Conservation (phyloP, 495 filamentous ascomycete species). For the Cudoniella acicularis region DNA sequence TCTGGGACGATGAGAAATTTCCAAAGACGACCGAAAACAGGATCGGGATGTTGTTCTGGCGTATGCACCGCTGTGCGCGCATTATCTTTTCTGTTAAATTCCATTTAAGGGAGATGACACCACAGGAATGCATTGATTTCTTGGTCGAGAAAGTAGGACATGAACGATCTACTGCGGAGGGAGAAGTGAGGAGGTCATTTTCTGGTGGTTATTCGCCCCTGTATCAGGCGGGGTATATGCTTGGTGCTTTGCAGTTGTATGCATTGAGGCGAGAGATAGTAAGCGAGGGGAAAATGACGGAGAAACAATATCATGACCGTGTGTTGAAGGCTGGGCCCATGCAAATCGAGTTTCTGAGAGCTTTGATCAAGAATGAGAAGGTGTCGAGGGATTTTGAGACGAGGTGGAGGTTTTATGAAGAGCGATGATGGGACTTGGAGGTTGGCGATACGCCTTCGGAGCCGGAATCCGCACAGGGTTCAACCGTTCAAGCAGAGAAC, state of each 20-base stretch:
- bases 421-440: background rate
- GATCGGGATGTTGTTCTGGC: slow-evolving; percentile 48
- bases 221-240: slow-evolving; percentile 52
- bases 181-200: slow-evolving; percentile 46
- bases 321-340: slow-evolving; percentile 42
- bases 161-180: slow-evolving; percentile 52
- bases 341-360: slow-evolving; percentile 50
- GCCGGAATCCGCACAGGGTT: no score
- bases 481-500: no score
- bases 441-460: no score
- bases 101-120: slow-evolving; percentile 42
- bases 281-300: slow-evolving; percentile 26
- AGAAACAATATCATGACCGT: slow-evolving; percentile 47
- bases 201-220: slow-evolving; percentile 44
- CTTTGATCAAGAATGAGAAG: slow-evolving; percentile 35
- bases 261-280: slow-evolving; percentile 37
- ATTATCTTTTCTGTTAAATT: slow-evolving; percentile 50
- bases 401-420: slow-evolving; percentile 13
- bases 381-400: slow-evolving; percentile 4
- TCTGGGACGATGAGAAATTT: slow-evolving; percentile 39
- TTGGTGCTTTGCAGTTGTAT: slow-evolving; percentile 47
- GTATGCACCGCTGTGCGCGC: slow-evolving; percentile 51
- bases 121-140: slow-evolving; percentile 47
- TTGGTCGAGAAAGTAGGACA: slow-evolving; percentile 44
- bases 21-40: slow-evolving; percentile 39